Base-by-base conservation (phyloP, 2,329 filamentous ascomycete species). In the Grosmannia penicillata region DNA sequence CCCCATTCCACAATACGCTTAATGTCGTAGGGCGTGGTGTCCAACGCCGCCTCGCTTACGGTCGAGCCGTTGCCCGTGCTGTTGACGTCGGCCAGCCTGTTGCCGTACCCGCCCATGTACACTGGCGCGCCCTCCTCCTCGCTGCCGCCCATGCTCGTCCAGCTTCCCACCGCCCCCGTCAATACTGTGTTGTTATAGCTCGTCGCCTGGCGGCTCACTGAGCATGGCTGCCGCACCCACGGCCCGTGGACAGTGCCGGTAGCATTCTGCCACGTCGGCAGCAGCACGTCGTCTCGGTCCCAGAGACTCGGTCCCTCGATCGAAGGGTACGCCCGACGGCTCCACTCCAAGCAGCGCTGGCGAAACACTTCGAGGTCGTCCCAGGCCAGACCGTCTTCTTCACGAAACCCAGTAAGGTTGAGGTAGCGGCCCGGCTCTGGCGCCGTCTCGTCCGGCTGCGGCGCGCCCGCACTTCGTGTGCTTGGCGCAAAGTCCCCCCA, bases 351-450 rank as follows among this genome's bases (percentile, higher is more conserved):
- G 39, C 77, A 82, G 46, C 72, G 70, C 43, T 76, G 60, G 52
- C 73, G 75, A 42, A 87, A 84, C 1, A 63, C 59, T 0, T 64
- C 63, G 18, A 95, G 62, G 41, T 85, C 67, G 25, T 78, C 70
- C 87, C 87, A 95, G 2, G 74, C 78, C 56, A 82, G 84, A 5
- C 71, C 75, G 57, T 93, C 82, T 17, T 75, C 69, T 33, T 74
- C 62, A 35, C 81, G 72, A 44, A 93, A 77, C 1, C 89, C 89
- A 3, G 82, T 82, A 37, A 94, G 62, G 48, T 85, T 84, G 42
- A 86, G 58, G 44, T 68, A 77, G 19, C 57, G 61, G 15, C 19
- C 33, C 18, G 13, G 17, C 36, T 3, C 32, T 6, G n/a, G 14
- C 27, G 36, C 45, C 29, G 50, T 45, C 37, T 52, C 52, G 29